Evolutionary conservation across 2,329 filamentous ascomycete species (phyloP).

Genomic region (Colletotrichum tamarilloi): DNA sequence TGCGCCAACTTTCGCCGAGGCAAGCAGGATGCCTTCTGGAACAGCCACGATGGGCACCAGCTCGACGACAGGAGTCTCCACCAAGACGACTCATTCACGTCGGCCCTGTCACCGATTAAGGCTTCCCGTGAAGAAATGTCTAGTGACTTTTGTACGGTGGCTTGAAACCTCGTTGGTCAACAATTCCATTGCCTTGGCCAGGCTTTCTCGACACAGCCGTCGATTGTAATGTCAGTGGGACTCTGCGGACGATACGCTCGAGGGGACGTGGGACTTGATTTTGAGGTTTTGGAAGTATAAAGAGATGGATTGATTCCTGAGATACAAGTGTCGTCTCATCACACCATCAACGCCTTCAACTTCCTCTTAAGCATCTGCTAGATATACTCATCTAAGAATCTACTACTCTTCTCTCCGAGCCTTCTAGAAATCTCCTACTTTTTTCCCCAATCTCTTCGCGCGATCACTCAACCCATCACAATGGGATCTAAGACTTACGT

Average conservation of each 20-base stretch:
- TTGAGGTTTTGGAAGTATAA: background rate
- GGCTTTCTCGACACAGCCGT: background rate
- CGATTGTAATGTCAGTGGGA: background rate
- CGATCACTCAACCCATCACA: background rate
- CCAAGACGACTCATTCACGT: conserved; percentile 7
- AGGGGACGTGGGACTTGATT: background rate
- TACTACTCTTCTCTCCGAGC: background rate
- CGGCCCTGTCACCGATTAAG: conserved; percentile 6
- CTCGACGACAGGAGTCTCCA: background rate
- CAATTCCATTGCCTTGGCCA: background rate
- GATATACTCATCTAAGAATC: background rate
- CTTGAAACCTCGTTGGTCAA: background rate
- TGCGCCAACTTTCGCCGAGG: background rate
- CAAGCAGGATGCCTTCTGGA: conserved; percentile 6
- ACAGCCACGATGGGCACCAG: conserved; percentile 1
- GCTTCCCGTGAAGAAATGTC: conserved; percentile 3
- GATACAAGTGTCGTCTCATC: background rate
- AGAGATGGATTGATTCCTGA: background rate
- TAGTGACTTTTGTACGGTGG: conserved; percentile 2
- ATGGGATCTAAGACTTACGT: background rate
- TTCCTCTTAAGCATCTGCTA: background rate
- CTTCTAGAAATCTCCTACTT: background rate
- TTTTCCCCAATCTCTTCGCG: background rate
- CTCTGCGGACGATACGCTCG: background rate
- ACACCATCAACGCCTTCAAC: background rate